Base-by-base conservation (phyloP, 2,329 filamentous ascomycete species). In the Exophiala oligosperma region DNA sequence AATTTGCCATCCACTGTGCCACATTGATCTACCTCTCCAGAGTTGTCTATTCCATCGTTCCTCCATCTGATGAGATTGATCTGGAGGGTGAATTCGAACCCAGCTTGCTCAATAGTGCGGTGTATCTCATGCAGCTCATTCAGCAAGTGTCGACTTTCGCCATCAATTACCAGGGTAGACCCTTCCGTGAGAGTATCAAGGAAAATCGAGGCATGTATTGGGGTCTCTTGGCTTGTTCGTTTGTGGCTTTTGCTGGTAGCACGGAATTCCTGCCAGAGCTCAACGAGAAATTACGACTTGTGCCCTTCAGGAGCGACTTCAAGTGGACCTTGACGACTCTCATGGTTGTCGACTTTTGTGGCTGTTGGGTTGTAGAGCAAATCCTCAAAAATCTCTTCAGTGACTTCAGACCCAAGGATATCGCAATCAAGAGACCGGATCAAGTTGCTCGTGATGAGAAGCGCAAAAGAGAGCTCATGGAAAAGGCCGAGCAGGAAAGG, bases 171-270 rank as follows among this genome's bases (percentile, higher is more conserved):
- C 94, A 99, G 76, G 94, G 94, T 59, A 89, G 94, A 8, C 94
- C 94, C 11, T 99, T 99, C 88, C 90, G 94, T 60, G 94, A 99
- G 77, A 90, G 89, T 23, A 91, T 99, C 65, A 88, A 89, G 4
- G 94, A 97, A 78, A 99, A 99, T 81, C 89, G 87, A 74, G 92
- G 91, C 73, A 99, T 99, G 94, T 99, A 94, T 79, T 99, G 90
- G 81, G 94, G 94, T 59, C 91, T 99, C 56, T 79, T 99, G 41
- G 89, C 89, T 64, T 93, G 97, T 14, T 91, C 91, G 0, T 91
- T 81, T 43, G 90, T 99, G 29, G 93, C 94, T 4, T 97, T 99
- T 75, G 88, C 89, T 48, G 97, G 93, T 77, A 93, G 92, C 5
- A 95, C 93, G 1, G 94, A 99, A 74, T 91, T 99, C 69, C 82